Percentiles rank a stretch among this genome's conserved stretches.
Evolutionary conservation across 2,329 filamentous ascomycete species (phyloP).

Genomic region (Oidium heveae): DNA sequence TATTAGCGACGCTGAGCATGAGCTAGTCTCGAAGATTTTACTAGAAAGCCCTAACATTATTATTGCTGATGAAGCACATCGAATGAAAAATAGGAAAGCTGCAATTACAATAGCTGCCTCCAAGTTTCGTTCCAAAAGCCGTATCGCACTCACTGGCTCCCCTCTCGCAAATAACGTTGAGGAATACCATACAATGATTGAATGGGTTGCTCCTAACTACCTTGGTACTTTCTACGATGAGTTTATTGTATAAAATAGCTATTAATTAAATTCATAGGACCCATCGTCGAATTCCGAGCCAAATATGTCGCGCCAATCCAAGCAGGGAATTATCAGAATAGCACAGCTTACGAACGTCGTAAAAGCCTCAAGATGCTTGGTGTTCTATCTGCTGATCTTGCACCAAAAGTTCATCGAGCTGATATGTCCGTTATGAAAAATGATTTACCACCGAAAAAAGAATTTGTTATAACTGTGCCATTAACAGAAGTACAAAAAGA

Average conservation of each 20-base stretch:
- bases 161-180: conserved; percentile 62
- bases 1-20: conserved; percentile 15
- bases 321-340: conserved; percentile 42
- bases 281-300: conserved; percentile 36
- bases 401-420: conserved; percentile 52
- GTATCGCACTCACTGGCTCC: conserved; percentile 69
- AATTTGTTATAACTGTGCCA: conserved; percentile 56
- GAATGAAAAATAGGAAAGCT: conserved; percentile 39
- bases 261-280: conserved; percentile 20
- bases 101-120: conserved; percentile 26
- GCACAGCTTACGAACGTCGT: conserved; percentile 26
- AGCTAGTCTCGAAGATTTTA: conserved; percentile 22
- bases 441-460: conserved; percentile 47
- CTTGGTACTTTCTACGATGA: conserved; percentile 17
- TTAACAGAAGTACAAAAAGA: conserved; percentile 37
- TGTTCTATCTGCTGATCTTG: conserved; percentile 44
- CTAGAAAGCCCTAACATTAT: conserved; percentile 42
- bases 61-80: conserved; percentile 67
- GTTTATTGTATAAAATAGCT: neutral
- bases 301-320: conserved; percentile 53
- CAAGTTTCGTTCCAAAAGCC: conserved; percentile 37
- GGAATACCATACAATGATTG: conserved; percentile 70
- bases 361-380: conserved; percentile 39
- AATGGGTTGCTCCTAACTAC: conserved; percentile 64
- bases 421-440: conserved; percentile 42